These are phyloP conservation scores for Clonostachys sp. DNA, from an alignment of 2,329 filamentous ascomycete genomes.

Conservation along the genomic window DNA sequence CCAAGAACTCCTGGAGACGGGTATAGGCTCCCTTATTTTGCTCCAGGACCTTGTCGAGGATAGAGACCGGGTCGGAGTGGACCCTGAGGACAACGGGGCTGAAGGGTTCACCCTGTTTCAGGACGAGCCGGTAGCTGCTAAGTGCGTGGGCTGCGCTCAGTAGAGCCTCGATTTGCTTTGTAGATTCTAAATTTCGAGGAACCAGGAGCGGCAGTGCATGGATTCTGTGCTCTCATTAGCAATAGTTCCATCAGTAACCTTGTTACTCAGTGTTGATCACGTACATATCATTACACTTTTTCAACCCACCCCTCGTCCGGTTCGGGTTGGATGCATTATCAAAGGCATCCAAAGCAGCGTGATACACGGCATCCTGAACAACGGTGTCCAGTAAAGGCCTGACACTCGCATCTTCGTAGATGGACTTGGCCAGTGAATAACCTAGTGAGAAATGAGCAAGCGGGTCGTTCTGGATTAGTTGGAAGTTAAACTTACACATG, in stretches of 20 bases:
- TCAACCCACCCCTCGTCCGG: constrained; percentile 68
- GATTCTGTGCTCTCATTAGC: constrained; percentile 40
- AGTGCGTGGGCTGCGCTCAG: constrained; percentile 70
- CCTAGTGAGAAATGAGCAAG: constrained; percentile 28
- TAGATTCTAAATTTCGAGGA: constrained; percentile 40
- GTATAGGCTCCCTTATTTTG: constrained; percentile 74
- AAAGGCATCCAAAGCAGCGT: constrained; percentile 64
- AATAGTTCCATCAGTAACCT: not conserved
- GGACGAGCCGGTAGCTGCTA: constrained; percentile 70
- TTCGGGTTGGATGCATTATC: constrained; percentile 83
- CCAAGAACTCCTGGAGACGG: constrained; percentile 66
- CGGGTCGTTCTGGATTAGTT: constrained; percentile 1
- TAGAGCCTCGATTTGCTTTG: constrained; percentile 56
- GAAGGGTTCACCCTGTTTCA: constrained; percentile 78
- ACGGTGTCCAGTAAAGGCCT: constrained; percentile 41
- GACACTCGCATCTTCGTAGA: constrained; percentile 51
- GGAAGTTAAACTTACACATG: constrained; percentile 41
- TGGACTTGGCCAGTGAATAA: constrained; percentile 56
- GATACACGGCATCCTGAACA: constrained; percentile 57
- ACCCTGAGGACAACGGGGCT: constrained; percentile 75
- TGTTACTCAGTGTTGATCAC: constrained; percentile 13
- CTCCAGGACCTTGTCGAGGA: constrained; percentile 68
- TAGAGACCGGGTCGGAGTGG: constrained; percentile 68
- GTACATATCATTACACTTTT: constrained; percentile 73
- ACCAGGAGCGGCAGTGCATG: constrained; percentile 59